Evolutionary conservation across 2,329 filamentous ascomycete species (phyloP), one percentile per base, ranked within the genome.

Genomic region (Aspergillus sp.): DNA sequence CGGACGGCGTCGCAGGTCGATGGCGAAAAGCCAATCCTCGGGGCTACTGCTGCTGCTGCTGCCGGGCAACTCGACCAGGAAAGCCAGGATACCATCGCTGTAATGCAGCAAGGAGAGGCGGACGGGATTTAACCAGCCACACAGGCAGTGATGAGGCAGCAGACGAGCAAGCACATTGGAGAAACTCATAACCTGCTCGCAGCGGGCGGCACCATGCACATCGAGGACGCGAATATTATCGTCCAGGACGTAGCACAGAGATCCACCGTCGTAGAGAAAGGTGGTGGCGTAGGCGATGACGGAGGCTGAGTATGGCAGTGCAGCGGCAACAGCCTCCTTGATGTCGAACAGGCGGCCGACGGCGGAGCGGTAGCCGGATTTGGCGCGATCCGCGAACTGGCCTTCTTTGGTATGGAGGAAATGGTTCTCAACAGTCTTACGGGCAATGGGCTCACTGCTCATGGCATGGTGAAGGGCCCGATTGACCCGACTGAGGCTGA

Each of bases 191-290:
- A 80, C 76, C n/a, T 73, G 65, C 56, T 86, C 82, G 7, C 64
- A 54, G 26, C 58, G 60, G 2, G 67, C 68, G 0, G 73, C 72
- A 5, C 60, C 57, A 53, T 80, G 76, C 12, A 86, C 65, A 49
- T 84, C 71, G 42, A 85, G 69, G 28, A 87, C 62, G 3, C 78
- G 76, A 28, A 89, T 70, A 34, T 64, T 68, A 41, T 68, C 65
- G 43, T 74, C 71, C 36, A 73, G 60, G 7, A 78, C 74, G 58
- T 88, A 84, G 55, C 83, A 86, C 10, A 89, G 66, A 7, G 79
- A 72, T 4, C 85, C 83, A 48, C 80, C 73, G 12, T 72, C 69
- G 59, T 85, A 88, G 2, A 81, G 62, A 62, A 83, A 87, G 3
- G 73, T 71, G 27, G 80, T 75, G 3, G 76, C 82, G 44, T 79